Evolutionary conservation across 139 green algal species (phyloP), one percentile per base, ranked within the genome.

Genomic region (Picochlorum sp.): DNA sequence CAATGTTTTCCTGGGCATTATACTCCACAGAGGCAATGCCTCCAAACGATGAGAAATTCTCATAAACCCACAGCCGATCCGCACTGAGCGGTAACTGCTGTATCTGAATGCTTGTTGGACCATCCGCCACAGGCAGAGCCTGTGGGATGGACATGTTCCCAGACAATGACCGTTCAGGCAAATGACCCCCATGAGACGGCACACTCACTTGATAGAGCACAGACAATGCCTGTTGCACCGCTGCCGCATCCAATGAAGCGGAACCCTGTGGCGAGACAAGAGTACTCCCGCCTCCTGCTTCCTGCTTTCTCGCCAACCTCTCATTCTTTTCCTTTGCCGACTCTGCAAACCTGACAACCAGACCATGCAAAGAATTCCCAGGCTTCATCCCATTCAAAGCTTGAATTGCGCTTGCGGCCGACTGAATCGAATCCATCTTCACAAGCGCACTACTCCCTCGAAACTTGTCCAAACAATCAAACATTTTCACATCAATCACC

Each of bases 401-500:
- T 1, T 44, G n/a, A 10, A 74, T 74, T 11, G 71, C 71, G 11
- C 60, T 60, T 14, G 68, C 50, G 0, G 60, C 45, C 0, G 60
- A 59, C 21, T 70, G 60, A n/a, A 70, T 41, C 4, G 60, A 71
- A 4, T 60, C 60, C 71, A 78, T 74, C 15, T 61, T 41, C 18
- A 78, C 56, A 4, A 78, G 52, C 1, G 71, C 71, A 30, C 58
- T 70, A 13, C 59, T 67, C 3, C 71, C 66, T 16, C 66, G 49
- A 15, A 78, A 74, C 30, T 67, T 41, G 60, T 74, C 71, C 21
- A 78, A 50, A 50, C 66, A 74, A 30, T 66, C 66, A 49, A 78
- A 78, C 13, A 78, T 61, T 65, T 78, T 78, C 3, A 78, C 60
- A 41, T 78, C 71, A n/a, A 74, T n/a, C 45, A 78, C 71, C 1